Conservation (phyloP, 2,329 filamentous ascomycete species). For the Colletotrichum chrysophilum region DNA sequence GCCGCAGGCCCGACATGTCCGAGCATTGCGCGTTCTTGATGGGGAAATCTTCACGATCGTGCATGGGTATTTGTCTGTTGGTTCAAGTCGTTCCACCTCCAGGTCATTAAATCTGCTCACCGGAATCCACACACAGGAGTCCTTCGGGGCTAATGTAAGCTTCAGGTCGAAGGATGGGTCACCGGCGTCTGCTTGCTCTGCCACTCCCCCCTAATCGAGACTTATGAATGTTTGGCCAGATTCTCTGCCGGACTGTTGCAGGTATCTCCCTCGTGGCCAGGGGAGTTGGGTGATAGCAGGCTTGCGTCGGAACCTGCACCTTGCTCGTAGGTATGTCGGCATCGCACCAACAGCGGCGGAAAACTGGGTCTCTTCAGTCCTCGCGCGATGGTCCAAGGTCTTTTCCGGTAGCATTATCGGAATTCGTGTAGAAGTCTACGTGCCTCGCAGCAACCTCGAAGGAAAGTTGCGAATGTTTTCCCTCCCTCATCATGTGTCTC, state of each 20-base stretch:
- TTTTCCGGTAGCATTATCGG: background rate
- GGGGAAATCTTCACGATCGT: background rate
- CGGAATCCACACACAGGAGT: background rate
- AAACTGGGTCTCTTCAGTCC: background rate
- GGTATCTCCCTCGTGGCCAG: accelerated
- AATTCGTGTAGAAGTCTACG: accelerated
- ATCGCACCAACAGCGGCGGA: background rate
- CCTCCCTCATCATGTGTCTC: background rate
- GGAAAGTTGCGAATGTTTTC: background rate
- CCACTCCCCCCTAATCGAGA: background rate
- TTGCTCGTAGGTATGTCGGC: background rate
- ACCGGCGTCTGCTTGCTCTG: background rate
- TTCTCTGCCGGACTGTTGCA: background rate
- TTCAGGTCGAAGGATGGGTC: background rate
- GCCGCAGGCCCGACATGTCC: background rate
- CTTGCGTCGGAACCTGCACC: background rate
- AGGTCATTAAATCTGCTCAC: background rate
- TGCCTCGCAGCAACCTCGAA: background rate
- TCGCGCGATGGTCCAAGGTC: background rate
- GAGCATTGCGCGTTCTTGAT: background rate
- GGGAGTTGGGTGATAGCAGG: background rate
- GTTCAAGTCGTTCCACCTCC: background rate
- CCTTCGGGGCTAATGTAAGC: background rate
- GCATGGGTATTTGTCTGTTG: background rate
- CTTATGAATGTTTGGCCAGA: background rate